These are phyloP conservation scores for Blumeriella jaapii DNA, from an alignment of 2,329 filamentous ascomycete species.

Conservation along the genomic window DNA sequence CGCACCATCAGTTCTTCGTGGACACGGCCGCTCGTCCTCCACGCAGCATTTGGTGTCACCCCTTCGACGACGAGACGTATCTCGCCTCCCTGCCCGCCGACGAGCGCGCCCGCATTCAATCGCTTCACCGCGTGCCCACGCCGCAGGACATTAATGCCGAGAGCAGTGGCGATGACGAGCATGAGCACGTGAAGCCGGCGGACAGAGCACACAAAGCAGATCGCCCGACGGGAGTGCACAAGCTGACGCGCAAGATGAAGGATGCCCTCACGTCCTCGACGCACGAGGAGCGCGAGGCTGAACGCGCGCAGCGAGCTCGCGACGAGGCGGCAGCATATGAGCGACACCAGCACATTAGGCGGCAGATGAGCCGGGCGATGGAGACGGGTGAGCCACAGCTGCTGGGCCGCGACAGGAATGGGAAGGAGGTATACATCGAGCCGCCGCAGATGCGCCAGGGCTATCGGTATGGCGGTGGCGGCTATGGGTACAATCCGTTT, in stretches of 20 bases:
- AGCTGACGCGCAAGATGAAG: slow-evolving; percentile 45
- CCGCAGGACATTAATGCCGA: slow-evolving; percentile 33
- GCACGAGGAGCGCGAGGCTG: slow-evolving; percentile 39
- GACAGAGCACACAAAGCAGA: neutral
- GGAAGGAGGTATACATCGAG: slow-evolving; percentile 46
- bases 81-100: slow-evolving; percentile 35
- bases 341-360: slow-evolving; percentile 37
- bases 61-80: slow-evolving; percentile 46
- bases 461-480: slow-evolving; percentile 23
- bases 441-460: slow-evolving; percentile 33
- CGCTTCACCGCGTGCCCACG: slow-evolving; percentile 27
- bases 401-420: slow-evolving; percentile 40
- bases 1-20: slow-evolving; percentile 51
- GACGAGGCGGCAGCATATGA: slow-evolving; percentile 41
- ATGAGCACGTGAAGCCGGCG: slow-evolving; percentile 13
- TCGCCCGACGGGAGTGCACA: slow-evolving; percentile 27
- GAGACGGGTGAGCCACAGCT: slow-evolving; percentile 44
- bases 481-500: slow-evolving; percentile 36
- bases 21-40: slow-evolving; percentile 43
- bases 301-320: slow-evolving; percentile 35
- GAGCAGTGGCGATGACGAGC: slow-evolving; percentile 35
- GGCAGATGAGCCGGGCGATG: slow-evolving; percentile 38
- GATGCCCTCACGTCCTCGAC: slow-evolving; percentile 46
- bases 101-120: slow-evolving; percentile 37
- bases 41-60: slow-evolving; percentile 48